These are phyloP conservation scores for Calonectria hawksworthii DNA, from an alignment of 2,329 filamentous ascomycete genomes.

Conservation along the genomic window DNA sequence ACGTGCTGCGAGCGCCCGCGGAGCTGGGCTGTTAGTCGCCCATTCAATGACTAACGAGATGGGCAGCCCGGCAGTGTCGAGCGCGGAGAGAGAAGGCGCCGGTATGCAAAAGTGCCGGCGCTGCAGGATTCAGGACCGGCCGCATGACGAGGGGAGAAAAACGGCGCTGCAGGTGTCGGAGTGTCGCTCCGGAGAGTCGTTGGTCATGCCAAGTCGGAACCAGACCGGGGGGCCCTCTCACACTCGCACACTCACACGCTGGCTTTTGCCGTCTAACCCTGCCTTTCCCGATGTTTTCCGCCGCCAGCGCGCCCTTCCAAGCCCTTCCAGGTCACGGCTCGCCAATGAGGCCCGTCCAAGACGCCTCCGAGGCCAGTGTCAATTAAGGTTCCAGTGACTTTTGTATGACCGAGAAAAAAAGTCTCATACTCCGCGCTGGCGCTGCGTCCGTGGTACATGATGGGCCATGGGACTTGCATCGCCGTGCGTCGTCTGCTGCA, in stretches of 20 bases:
- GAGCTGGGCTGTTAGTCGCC: background rate
- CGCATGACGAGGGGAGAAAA: background rate
- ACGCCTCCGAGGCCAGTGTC: background rate
- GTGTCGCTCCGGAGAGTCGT: background rate
- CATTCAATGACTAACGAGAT: background rate
- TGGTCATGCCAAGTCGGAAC: background rate
- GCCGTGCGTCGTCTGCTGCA: conserved; percentile 18
- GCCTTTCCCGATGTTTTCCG: conserved; percentile 35
- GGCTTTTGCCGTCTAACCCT: conserved; percentile 3
- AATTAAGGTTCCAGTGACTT: conserved; percentile 18
- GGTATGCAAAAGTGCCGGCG: background rate
- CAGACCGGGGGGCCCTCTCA: background rate
- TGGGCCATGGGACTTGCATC: background rate
- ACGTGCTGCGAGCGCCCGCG: background rate
- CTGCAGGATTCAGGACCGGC: background rate
- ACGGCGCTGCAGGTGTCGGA: conserved; percentile 2
- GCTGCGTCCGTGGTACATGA: background rate
- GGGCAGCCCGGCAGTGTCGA: background rate
- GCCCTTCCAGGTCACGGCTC: conserved; percentile 9
- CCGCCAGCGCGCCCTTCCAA: conserved; percentile 17
- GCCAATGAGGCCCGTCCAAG: background rate
- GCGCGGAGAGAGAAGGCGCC: background rate
- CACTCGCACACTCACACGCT: background rate
- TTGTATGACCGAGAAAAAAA: background rate
- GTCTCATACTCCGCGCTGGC: conserved; percentile 18